Evolutionary conservation across 2,329 filamentous ascomycete genomes (phyloP).

Genomic region (Stagonosporopsis cucurbitacearum): DNA sequence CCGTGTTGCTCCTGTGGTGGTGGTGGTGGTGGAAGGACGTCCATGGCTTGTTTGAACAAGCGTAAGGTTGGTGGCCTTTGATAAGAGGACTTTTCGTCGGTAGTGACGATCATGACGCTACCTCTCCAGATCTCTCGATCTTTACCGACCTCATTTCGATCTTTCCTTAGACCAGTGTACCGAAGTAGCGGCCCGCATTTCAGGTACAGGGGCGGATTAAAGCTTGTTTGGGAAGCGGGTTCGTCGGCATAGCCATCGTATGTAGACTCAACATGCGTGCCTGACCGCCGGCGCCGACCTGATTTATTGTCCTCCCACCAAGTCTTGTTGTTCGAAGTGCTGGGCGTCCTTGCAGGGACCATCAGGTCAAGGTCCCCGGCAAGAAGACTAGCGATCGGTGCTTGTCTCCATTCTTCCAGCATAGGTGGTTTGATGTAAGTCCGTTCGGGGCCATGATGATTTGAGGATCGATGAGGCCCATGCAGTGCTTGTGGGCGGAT

Average conservation of each 20-base stretch:
- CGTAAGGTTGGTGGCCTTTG: conserved; percentile 77
- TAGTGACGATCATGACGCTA: conserved; percentile 93
- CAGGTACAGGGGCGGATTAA: conserved; percentile 82
- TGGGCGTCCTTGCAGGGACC: conserved; percentile 35
- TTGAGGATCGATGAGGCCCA: conserved; percentile 42
- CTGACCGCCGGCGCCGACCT: conserved; percentile 49
- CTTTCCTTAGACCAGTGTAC: conserved; percentile 80
- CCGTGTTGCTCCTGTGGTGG: conserved; percentile 72
- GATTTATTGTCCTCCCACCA: conserved; percentile 77
- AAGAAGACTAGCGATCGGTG: conserved; percentile 48
- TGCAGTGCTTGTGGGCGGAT: conserved; percentile 29
- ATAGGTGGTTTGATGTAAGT: conserved; percentile 65
- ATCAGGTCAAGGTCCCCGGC: conserved; percentile 54
- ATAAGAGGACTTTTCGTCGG: conserved; percentile 83
- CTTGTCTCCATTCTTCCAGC: conserved; percentile 63
- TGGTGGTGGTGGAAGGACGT: conserved; percentile 79
- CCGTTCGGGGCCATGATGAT: conserved; percentile 53
- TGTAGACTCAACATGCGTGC: conserved; percentile 52
- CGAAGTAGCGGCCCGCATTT: conserved; percentile 90
- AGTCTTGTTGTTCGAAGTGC: conserved; percentile 49
- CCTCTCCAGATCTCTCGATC: conserved; percentile 90
- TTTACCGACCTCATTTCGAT: conserved; percentile 52
- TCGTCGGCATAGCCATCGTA: conserved; percentile 74
- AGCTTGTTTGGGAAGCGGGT: conserved; percentile 69
- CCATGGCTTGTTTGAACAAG: conserved; percentile 85